Evolutionary conservation across 108 stramenopile species (phyloP).

Genomic region (Cafeteria roenbergensis): DNA sequence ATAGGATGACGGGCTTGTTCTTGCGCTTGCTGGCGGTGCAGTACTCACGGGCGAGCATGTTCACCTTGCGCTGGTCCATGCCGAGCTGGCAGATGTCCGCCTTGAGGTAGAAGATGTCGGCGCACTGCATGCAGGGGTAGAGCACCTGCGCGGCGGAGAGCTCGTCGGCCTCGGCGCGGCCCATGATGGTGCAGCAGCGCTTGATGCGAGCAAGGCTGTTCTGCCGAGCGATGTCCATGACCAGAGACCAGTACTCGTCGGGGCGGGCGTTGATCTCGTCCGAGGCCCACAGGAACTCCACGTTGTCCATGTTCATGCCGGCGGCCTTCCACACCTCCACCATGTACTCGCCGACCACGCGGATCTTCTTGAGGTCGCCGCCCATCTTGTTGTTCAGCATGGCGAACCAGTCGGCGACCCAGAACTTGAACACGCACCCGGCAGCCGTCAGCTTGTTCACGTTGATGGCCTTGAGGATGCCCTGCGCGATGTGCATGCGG

Average conservation of each 20-base stretch:
- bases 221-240: conserved; percentile 89
- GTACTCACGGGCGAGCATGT: conserved; percentile 98
- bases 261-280: conserved; percentile 89
- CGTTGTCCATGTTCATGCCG: conserved; percentile 88
- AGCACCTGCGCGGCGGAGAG: conserved; percentile 87
- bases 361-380: conserved; percentile 78
- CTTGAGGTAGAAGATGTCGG: conserved; percentile 95
- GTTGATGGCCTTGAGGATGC: conserved; percentile 73
- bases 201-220: conserved; percentile 82
- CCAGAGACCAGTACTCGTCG: conserved; percentile 51
- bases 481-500: conserved; percentile 99
- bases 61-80: conserved; percentile 95
- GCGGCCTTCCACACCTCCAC: conserved; percentile 99
- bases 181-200: conserved; percentile 99
- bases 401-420: conserved; percentile 99
- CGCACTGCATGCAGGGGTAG: conserved; percentile 96
- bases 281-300: conserved; percentile 93
- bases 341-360: conserved; percentile 83
- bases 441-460: conserved; percentile 45
- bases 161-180: conserved; percentile 71
- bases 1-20: conserved; percentile 83
- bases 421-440: conserved; percentile 86
- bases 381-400: conserved; percentile 99
- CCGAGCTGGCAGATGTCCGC: conserved; percentile 99
- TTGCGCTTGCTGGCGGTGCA: conserved; percentile 72